Evolutionary conservation across 768 basidiomycete species (phyloP), one percentile per base, ranked within the genome.

Genomic region (Lyophyllum decastes): DNA sequence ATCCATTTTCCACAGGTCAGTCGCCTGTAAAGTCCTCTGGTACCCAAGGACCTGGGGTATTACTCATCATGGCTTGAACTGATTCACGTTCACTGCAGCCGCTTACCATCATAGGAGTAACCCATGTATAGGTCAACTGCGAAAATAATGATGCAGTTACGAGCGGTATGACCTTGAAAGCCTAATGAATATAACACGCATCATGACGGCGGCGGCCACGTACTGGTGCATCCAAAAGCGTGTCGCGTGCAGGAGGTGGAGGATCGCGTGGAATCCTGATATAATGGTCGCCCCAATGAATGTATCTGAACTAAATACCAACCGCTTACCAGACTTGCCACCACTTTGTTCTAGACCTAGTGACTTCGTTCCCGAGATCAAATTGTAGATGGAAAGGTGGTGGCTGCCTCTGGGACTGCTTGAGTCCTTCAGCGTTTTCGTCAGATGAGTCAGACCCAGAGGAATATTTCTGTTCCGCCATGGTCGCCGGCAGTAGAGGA

Each of bases 1-100:
- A 55, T 83, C 82, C 59, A 92, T 73, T 65, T 82, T 84, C 88
- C 88, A 90, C 12, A 92, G 70, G 71, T 93, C 91, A 1, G 87
- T 82, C 0, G 87, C 86, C 64, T 89, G 88, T 9, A 93, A 74
- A 1, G 88, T 86, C 27, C 90, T 77, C 65, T 89, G 86, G 65
- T 87, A 90, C 0, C 89, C 89, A 40, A 87, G 73, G 10, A 76
- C 73, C 83, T 84, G 34, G 14, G 11, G 43, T 21, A 48, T 48
- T 25, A 40, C 48, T 33, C 30, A 30, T 25, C 38, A 8, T 46
- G 11, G 52, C 1, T 25, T 33, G 21, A 14, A 35, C 11, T 24
- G 44, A 41, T 41, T 10, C n/a, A 41, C 4, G 7, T n/a, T 19
- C 6, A 10, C 4, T 19, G 21, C 26, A 21, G 45, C 19, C 14